Conservation (phyloP, 2,329 filamentous ascomycete species). For the Fusarium setosum region DNA sequence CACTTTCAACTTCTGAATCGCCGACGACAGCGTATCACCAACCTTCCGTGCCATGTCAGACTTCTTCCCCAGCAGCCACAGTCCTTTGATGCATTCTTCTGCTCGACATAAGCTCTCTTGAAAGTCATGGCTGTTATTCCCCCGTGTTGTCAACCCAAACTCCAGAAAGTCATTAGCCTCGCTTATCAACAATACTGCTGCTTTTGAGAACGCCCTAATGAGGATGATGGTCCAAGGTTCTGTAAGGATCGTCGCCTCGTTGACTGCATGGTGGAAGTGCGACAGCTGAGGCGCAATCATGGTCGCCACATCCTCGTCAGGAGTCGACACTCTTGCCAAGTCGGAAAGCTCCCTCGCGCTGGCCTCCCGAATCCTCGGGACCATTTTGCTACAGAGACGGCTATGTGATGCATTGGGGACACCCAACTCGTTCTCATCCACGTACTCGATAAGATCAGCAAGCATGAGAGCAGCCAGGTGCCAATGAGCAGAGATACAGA, state of each 20-base stretch:
- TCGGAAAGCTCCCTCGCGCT: conserved; percentile 60
- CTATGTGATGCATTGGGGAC: conserved; percentile 23
- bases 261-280: conserved; percentile 64
- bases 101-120: conserved; percentile 51
- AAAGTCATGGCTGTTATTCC: conserved; percentile 33
- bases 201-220: conserved; percentile 63
- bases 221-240: conserved; percentile 71
- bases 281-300: conserved; percentile 39
- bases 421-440: conserved; percentile 54
- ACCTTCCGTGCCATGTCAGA: conserved; percentile 57
- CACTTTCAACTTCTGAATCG: conserved; percentile 22
- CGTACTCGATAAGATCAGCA: conserved; percentile 62
- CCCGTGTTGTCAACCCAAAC: conserved; percentile 29
- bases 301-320: conserved; percentile 20
- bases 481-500: conserved; percentile 68
- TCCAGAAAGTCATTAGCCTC: conserved; percentile 39
- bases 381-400: conserved; percentile 46
- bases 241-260: conserved; percentile 64
- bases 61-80: conserved; percentile 66
- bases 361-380: conserved; percentile 52
- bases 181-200: conserved; percentile 52
- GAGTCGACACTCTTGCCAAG: conserved; percentile 58
- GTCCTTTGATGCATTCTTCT: conserved; percentile 61
- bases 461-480: conserved; percentile 66
- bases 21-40: conserved; percentile 32